Conservation (phyloP, 768 basidiomycete genomes). For the Leccinum subgranulosum region DNA sequence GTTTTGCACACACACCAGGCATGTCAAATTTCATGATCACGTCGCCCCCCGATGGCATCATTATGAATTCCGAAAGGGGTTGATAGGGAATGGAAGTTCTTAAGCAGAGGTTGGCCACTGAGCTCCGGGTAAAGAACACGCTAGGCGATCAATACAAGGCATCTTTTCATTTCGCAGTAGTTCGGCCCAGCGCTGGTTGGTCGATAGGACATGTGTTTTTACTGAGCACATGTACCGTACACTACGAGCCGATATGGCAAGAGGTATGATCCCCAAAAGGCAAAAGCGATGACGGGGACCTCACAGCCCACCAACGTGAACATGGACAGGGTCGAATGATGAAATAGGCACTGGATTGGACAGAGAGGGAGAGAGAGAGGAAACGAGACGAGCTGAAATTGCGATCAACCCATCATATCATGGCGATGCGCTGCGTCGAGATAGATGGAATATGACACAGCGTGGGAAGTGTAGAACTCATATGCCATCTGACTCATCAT, state of each 20-base stretch:
- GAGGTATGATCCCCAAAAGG: conserved; percentile 14
- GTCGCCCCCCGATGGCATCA: conserved; percentile 17
- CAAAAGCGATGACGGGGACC: conserved; percentile 22
- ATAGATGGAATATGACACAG: neutral
- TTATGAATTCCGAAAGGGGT: conserved; percentile 14
- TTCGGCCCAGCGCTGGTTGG: conserved; percentile 1
- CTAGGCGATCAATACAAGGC: conserved; percentile 24
- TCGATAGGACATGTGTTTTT: conserved; percentile 19
- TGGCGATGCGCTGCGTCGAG: neutral
- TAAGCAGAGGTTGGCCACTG: neutral
- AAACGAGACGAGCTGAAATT: neutral
- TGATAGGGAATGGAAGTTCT: conserved; percentile 25
- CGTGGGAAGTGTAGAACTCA: neutral
- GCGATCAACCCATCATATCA: neutral
- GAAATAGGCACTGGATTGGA: neutral
- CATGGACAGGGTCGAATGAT: conserved; percentile 5
- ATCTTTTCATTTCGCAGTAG: conserved; percentile 19
- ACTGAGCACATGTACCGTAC: conserved; percentile 8
- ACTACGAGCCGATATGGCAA: neutral
- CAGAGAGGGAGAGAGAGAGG: neutral
- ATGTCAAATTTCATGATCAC: conserved; percentile 16
- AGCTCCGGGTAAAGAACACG: conserved; percentile 5
- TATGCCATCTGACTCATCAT: neutral
- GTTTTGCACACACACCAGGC: neutral
- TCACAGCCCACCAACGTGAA: conserved; percentile 3